phyloP scores from a whole-genome alignment of 495 filamentous ascomycete genomes.

The Neurospora sp. region DNA sequence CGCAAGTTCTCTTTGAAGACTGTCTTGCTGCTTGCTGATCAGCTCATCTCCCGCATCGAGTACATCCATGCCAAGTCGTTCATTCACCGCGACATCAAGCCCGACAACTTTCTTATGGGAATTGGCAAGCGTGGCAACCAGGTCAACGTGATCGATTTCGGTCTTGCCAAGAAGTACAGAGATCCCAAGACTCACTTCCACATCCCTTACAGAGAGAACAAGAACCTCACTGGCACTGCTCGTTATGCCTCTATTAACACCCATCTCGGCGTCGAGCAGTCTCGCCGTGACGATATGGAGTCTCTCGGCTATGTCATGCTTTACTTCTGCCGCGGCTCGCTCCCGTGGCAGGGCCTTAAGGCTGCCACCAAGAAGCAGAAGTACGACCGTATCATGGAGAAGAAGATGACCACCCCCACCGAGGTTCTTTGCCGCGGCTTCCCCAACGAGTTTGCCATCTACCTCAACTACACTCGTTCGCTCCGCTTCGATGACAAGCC shows the following conservation, averaged over 20 bases:
- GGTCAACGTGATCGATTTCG: slow-evolving; percentile 99
- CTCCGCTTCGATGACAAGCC: slow-evolving; percentile 99
- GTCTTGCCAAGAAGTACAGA: slow-evolving; percentile 98
- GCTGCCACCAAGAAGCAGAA: slow-evolving; percentile 99
- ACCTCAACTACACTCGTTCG: slow-evolving; percentile 97
- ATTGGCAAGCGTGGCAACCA: slow-evolving; percentile 99
- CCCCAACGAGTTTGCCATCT: slow-evolving; percentile 99
- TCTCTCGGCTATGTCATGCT: slow-evolving; percentile 99
- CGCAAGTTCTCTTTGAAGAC: slow-evolving; percentile 99
- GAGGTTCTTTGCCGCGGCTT: slow-evolving; percentile 99
- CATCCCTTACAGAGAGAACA: slow-evolving; percentile 99
- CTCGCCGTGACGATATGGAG: slow-evolving; percentile 99
- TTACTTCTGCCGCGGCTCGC: slow-evolving; percentile 98
- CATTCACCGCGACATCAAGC: slow-evolving; percentile 99
- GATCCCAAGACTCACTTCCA: slow-evolving; percentile 99
- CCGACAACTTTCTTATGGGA: slow-evolving; percentile 99
- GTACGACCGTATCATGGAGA: slow-evolving; percentile 99
- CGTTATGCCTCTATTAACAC: slow-evolving; percentile 99
- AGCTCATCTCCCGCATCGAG: slow-evolving; percentile 98
- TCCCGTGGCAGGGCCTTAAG: slow-evolving; percentile 99
- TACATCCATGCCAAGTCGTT: slow-evolving; percentile 99
- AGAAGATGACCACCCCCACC: slow-evolving; percentile 99
- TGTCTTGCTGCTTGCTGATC: slow-evolving; percentile 94
- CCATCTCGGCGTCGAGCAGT: slow-evolving; percentile 97
- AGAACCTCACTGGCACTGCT: slow-evolving; percentile 98